Conservation (phyloP, 345 rosid genomes). For the Rhizophora apiculata region DNA sequence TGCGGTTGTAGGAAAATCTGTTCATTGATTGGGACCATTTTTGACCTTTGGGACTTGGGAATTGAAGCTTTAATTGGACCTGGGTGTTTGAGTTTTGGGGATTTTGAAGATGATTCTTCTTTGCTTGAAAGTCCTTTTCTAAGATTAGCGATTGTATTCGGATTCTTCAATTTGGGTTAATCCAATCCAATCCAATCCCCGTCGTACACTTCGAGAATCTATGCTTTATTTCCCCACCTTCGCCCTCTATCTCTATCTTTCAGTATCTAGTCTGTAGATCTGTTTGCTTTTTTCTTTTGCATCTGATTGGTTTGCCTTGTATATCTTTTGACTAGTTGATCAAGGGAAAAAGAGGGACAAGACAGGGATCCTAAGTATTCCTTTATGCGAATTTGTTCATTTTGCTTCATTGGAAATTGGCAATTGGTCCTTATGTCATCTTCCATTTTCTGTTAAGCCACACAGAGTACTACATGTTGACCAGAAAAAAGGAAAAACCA, state of each 20-base stretch:
- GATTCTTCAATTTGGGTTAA: constrained; percentile 25
- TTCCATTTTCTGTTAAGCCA: background rate
- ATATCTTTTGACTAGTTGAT: background rate
- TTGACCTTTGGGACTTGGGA: background rate
- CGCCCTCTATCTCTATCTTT: too few species aligned
- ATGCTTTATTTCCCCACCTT: too few species aligned
- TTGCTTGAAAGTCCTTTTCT: constrained; percentile 12
- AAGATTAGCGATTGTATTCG: constrained; percentile 20
- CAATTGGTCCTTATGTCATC: background rate
- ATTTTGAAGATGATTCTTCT: constrained; percentile 10
- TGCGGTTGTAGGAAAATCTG: background rate
- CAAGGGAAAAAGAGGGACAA: background rate
- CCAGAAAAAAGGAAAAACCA: background rate
- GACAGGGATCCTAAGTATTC: background rate
- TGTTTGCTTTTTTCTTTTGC: constrained; percentile 17
- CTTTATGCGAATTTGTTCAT: background rate
- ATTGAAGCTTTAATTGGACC: background rate
- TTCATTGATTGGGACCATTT: background rate
- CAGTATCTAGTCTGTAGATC: background rate
- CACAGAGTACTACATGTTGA: background rate
- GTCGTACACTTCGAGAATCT: background rate
- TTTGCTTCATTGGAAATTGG: constrained; percentile 4
- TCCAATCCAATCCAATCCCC: too few species aligned
- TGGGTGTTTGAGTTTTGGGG: background rate
- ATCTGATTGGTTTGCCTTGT: constrained; percentile 22